These are phyloP conservation scores for Candida koratica DNA, from an alignment of 805 yeast genomes.

Conservation along the genomic window DNA sequence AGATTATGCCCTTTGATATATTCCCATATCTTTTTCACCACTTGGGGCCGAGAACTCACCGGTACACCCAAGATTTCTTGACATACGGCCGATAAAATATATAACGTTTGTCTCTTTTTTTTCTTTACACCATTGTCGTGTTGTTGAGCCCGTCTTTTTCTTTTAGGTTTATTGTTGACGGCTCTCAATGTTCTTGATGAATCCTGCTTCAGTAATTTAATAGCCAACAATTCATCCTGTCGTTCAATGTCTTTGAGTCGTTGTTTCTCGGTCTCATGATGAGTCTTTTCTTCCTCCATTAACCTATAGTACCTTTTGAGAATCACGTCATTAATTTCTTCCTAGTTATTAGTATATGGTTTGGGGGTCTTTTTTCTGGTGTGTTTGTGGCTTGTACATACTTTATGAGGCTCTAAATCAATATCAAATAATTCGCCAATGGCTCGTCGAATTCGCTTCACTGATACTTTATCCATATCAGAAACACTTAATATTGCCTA, in stretches of 20 bases:
- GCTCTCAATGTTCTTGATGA: conserved; percentile 3
- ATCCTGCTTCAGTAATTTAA: conserved; percentile 37
- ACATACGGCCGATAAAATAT: conserved; percentile 49
- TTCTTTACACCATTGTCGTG: conserved; percentile 19
- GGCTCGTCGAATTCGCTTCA: conserved; percentile 66
- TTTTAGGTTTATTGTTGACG: conserved; percentile 5
- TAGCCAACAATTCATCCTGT: conserved; percentile 52
- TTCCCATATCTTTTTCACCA: conserved; percentile 66
- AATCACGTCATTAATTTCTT: conserved; percentile 57
- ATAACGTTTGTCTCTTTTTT: conserved; percentile 40
- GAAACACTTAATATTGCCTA: conserved; percentile 71
- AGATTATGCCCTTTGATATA: conserved; percentile 59
- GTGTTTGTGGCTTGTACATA: conserved; percentile 20
- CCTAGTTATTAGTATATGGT: conserved; percentile 32
- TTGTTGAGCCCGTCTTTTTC: conserved; percentile 7
- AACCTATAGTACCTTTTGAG: conserved; percentile 52
- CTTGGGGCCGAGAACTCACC: conserved; percentile 60
- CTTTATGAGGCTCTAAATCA: conserved; percentile 46
- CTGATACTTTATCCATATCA: conserved; percentile 65
- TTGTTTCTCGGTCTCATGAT: conserved; percentile 18
- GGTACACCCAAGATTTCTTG: conserved; percentile 41
- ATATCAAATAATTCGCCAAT: conserved; percentile 63
- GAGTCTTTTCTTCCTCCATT: conserved; percentile 36
- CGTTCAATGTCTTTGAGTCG: conserved; percentile 35
- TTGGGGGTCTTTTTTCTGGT: not conserved